Base-by-base conservation (phyloP, 2,329 filamentous ascomycete genomes). In the Neurospora sp. region DNA sequence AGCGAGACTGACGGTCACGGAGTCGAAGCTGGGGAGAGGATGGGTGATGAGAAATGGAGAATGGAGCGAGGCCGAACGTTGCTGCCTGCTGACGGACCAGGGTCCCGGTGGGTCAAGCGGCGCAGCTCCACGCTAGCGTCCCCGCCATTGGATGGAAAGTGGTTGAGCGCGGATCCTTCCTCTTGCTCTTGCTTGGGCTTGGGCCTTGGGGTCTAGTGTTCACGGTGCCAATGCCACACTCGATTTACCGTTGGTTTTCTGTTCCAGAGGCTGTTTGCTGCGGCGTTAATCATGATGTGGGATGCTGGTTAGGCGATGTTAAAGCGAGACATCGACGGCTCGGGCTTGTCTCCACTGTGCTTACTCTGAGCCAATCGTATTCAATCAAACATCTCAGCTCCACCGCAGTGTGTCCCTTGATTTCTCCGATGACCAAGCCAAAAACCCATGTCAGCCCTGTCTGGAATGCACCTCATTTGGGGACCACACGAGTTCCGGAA, bases 31-130 rank as follows among this genome's bases (percentile, higher is more conserved):
- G 36, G 23, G 68, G 73, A 72, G 71, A 68, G 62, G 67, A 66
- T n/a, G 69, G 72, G 70, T 73, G 75, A 76, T 76, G 75, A 76
- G 75, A 76, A 75, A 76, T 76, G 74, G 73, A 71, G 68, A 70
- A 72, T 33, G 23, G 67, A 57, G 40, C 67, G 52, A 71, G 70
- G 69, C 66, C 68, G 66, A 69, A 73, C 73, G 74, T 72, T 76
- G 75, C 75, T 76, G 75, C 75, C 75, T 76, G 73, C 69, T 72
- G 39, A 43, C 12, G 66, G 43, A 72, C 74, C 62, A 33, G 74
- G 74, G 46, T 41, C 62, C 70, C 71, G 65, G 52, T n/a, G 74
- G 73, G 69, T 69, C 66, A 17, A 68, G 70, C 70, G 75, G 75
- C 75, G 75, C 74, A 76, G 75, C 74, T 71, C 41, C 5, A 46